Evolutionary conservation across 805 yeast species (phyloP).

Genomic region (Nakazawaea ishiwadae): DNA sequence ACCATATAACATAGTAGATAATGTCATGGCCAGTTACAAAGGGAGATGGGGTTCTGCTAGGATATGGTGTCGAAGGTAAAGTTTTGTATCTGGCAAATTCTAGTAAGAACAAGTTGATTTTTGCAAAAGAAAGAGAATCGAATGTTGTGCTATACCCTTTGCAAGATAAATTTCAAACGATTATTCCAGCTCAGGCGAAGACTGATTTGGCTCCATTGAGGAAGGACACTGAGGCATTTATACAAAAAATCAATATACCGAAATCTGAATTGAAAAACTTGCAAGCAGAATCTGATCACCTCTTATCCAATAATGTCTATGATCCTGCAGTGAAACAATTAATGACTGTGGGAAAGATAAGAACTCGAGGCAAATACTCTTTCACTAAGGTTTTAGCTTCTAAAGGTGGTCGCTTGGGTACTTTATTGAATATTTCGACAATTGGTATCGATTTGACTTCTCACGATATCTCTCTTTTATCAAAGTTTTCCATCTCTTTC

Average conservation of each 20-base stretch:
- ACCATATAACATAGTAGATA: neutral
- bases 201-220: neutral
- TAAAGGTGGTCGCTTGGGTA: too few relatives aligned
- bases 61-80: slow-evolving; percentile 39
- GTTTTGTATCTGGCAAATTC: slow-evolving; percentile 18
- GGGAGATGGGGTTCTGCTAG: slow-evolving; percentile 32
- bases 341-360: neutral
- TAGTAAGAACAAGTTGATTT: slow-evolving; percentile 18
- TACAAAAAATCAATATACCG: neutral
- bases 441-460: too few relatives aligned
- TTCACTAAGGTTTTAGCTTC: too few relatives aligned
- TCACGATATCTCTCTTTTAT: too few relatives aligned
- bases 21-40: slow-evolving; percentile 27
- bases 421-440: too few relatives aligned
- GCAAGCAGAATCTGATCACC: neutral
- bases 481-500: slow-evolving; percentile 16
- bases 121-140: slow-evolving; percentile 22
- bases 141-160: slow-evolving; percentile 17
- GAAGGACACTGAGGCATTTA: neutral
- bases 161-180: slow-evolving; percentile 10
- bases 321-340: neutral
- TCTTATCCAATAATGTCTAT: neutral
- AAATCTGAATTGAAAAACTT: neutral
- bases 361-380: slow-evolving; percentile 9
- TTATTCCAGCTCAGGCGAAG: slow-evolving; percentile 11